Conservation (phyloP, 176 grass and related monocot species). For the Secale cereale region DNA sequence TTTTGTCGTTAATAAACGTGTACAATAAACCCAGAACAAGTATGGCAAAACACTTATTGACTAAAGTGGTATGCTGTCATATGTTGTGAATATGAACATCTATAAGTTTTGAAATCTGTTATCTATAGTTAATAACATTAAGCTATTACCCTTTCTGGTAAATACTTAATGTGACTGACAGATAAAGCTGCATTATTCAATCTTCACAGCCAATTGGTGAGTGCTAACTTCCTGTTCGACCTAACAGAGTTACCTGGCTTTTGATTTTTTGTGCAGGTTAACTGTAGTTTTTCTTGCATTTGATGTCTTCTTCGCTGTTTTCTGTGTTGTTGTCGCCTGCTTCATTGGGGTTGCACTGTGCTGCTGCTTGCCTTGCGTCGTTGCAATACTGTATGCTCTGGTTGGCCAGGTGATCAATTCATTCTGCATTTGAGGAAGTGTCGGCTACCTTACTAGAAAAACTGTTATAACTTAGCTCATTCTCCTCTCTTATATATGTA, state of each 20-base stretch:
- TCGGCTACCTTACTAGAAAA: background rate
- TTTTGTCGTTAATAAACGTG: background rate
- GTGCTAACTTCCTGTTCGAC: background rate
- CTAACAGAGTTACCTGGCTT: background rate
- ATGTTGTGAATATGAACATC: background rate
- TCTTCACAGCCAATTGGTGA: background rate
- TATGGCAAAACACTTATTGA: background rate
- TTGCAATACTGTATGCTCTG: slow-evolving; percentile 90
- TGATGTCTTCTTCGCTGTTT: slow-evolving; percentile 85
- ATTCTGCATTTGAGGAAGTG: background rate
- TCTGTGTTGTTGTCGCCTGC: slow-evolving; percentile 79
- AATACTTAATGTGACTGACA: background rate
- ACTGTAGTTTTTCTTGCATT: slow-evolving; percentile 77
- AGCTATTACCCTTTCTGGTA: background rate
- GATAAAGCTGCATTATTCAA: background rate
- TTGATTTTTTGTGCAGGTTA: slow-evolving; percentile 51
- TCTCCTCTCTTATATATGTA: slow-evolving; percentile 28
- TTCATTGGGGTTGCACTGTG: slow-evolving; percentile 94
- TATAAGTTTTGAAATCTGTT: background rate
- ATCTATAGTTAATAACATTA: background rate
- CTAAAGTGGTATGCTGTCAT: background rate
- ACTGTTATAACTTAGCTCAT: slow-evolving; percentile 8
- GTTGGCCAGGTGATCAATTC: slow-evolving; percentile 62
- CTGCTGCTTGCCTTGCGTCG: slow-evolving; percentile 94
- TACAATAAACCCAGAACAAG: background rate